Evolutionary conservation across 768 basidiomycete species (phyloP), one percentile per base, ranked within the genome.

Genomic region (Harrya chromipes): DNA sequence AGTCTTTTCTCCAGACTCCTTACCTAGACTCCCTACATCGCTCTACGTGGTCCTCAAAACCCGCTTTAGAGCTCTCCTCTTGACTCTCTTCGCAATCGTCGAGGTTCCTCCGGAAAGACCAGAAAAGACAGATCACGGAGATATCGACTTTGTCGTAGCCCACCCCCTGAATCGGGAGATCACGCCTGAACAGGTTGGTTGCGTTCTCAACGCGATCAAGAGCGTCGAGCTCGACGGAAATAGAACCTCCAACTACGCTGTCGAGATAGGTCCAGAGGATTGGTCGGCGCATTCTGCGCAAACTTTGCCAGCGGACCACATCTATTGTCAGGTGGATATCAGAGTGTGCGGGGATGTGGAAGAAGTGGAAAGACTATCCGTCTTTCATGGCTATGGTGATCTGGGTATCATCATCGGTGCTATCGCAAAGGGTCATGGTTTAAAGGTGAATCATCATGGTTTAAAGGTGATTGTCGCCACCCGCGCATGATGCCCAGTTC

Each of bases 361-460:
- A 17, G 79, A 79, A 57, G 79, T 69, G 64, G 72, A 81, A 20
- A 71, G 80, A 19, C 64, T 79, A 14, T 60, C 73, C 20, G 79
- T 85, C 64, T 79, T 79, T 57, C 74, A 81, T 49, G 77, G 79
- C 1, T 87, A 86, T 56, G 87, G 87, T 9, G 87, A 87, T 56
- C 71, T 87, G 16, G 83, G 82, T 0, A 85, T 86, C 79, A 84
- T 88, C 14, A 64, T 88, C 41, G 78, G 81, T 10, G 62, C 83
- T 13, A 63, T 87, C 16, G 76, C 73, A 9, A 73, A 74, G 35
- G 78, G 77, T 46, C 67, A 67, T 40, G 81, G 84, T 3, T 56
- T 88, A 3, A 58, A 66, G 2, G 62, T 84, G 0, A 78, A 79
- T 6, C 67, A 65, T 20, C 72, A 78, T 37, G 87, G 85, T 0